phyloP scores from a whole-genome alignment of 2,329 filamentous ascomycete species.

The Phaeoacremonium minimum region DNA sequence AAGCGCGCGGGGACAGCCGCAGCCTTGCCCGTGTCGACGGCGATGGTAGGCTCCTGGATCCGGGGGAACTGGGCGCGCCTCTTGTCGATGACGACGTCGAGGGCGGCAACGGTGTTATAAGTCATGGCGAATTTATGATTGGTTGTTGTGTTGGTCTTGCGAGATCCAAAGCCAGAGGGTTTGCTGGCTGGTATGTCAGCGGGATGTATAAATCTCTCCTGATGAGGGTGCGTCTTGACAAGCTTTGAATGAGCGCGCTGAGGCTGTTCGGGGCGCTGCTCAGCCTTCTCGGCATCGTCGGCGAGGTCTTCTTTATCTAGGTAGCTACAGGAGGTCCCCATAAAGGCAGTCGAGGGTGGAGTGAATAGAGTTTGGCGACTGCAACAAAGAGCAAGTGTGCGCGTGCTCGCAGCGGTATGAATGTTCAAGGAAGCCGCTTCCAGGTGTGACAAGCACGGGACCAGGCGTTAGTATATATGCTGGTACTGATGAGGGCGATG shows the following conservation, averaged over 20 bases:
- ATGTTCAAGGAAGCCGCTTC: neutral
- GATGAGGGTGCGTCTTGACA: neutral
- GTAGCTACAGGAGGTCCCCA: neutral
- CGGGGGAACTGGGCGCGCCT: neutral
- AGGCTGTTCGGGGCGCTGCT: neutral
- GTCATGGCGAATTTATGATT: neutral
- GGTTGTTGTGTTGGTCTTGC: neutral
- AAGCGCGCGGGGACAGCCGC: too few relatives aligned
- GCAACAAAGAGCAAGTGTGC: neutral
- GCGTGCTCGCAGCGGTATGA: neutral
- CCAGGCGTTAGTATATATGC: too few relatives aligned
- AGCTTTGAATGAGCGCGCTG: neutral
- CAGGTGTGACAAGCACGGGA: too few relatives aligned
- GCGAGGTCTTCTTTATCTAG: neutral
- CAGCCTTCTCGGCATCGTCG: neutral
- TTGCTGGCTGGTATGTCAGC: neutral
- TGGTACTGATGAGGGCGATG: too few relatives aligned
- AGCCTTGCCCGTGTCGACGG: too few relatives aligned
- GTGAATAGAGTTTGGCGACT: neutral
- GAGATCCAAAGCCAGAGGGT: neutral
- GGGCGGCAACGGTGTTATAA: conserved; percentile 2
- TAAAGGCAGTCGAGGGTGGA: too few relatives aligned
- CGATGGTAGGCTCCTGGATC: conserved; percentile 1
- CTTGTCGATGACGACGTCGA: conserved; percentile 6
- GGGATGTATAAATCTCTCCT: too few relatives aligned